phyloP scores from a whole-genome alignment of 2,329 filamentous ascomycete species.

The Aureobasidium namibiae region DNA sequence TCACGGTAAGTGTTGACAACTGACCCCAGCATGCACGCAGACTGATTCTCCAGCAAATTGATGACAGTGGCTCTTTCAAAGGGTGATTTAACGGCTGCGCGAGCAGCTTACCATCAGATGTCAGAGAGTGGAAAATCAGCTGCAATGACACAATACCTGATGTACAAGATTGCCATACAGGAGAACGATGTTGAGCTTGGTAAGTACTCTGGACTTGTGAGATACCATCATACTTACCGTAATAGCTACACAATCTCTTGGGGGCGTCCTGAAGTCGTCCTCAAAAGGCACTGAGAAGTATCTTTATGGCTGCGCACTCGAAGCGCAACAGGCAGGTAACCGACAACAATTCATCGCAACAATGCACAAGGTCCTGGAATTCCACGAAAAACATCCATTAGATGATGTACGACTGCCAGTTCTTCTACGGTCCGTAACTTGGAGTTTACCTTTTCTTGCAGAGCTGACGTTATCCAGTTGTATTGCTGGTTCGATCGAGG shows the following conservation, averaged over 20 bases:
- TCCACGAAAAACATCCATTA: constrained; percentile 41
- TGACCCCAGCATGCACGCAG: neutral
- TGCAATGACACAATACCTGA: constrained; percentile 60
- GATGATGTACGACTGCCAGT: constrained; percentile 52
- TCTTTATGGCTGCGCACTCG: constrained; percentile 71
- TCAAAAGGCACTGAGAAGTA: constrained; percentile 49
- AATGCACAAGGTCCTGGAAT: constrained; percentile 53
- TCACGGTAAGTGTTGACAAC: constrained; percentile 38
- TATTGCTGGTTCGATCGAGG: constrained; percentile 31
- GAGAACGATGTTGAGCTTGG: constrained; percentile 45
- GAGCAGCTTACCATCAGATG: constrained; percentile 52
- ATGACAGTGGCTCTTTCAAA: constrained; percentile 60
- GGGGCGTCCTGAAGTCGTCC: constrained; percentile 47
- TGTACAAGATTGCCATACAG: constrained; percentile 64
- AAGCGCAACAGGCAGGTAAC: constrained; percentile 61
- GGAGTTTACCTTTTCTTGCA: neutral
- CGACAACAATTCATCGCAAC: constrained; percentile 51
- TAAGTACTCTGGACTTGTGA: neutral
- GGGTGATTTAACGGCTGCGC: constrained; percentile 47
- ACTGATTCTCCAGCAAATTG: constrained; percentile 41
- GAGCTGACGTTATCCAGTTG: constrained; percentile 25
- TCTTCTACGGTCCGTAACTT: constrained; percentile 46
- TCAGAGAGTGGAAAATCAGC: constrained; percentile 50
- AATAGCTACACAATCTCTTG: constrained; percentile 53
- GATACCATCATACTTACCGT: neutral